Evolutionary conservation across 2,329 filamentous ascomycete species (phyloP).

Genomic region (Microcyclosporella mali): DNA sequence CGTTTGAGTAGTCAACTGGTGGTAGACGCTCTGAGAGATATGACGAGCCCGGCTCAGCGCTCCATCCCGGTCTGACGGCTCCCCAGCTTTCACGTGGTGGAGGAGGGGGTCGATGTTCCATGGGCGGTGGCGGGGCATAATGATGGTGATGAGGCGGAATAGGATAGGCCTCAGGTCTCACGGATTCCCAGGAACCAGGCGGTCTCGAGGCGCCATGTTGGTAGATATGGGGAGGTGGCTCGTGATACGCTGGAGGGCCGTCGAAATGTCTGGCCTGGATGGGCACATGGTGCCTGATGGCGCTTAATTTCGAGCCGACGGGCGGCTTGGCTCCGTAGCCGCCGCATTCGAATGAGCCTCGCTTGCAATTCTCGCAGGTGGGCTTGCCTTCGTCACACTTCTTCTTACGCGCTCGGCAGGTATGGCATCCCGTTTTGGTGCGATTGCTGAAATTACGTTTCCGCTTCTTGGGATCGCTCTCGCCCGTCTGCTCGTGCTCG

Average conservation of each 20-base stretch:
- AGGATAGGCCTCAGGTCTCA: conserved; percentile 1
- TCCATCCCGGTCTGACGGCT: conserved; percentile 7
- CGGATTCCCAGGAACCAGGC: conserved; percentile 1
- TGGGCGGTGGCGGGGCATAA: conserved; percentile 7
- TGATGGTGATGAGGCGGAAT: conserved; percentile 5
- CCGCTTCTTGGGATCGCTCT: conserved; percentile 51
- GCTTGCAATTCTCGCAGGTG: conserved; percentile 84
- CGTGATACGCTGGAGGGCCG: conserved; percentile 6
- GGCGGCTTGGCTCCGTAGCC: conserved; percentile 61
- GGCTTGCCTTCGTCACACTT: conserved; percentile 95
- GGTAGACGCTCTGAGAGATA: conserved; percentile 12
- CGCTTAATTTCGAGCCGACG: conserved; percentile 12
- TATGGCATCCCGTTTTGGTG: conserved; percentile 92
- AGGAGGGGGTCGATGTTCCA: conserved; percentile 10
- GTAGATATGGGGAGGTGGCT: conserved; percentile 5
- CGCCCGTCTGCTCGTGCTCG: conserved; percentile 5
- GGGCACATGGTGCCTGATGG: conserved; percentile 7
- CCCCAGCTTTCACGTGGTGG: conserved; percentile 16
- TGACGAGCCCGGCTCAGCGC: conserved; percentile 1
- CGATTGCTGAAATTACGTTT: conserved; percentile 87
- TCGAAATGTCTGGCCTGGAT: conserved; percentile 15
- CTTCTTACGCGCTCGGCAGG: conserved; percentile 88
- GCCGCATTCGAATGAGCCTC: conserved; percentile 83
- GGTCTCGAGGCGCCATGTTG: conserved; percentile 2
- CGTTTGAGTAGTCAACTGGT: conserved; percentile 10